Evolutionary conservation across 805 yeast genomes (phyloP).

Genomic region (Hanseniaspora lindneri): DNA sequence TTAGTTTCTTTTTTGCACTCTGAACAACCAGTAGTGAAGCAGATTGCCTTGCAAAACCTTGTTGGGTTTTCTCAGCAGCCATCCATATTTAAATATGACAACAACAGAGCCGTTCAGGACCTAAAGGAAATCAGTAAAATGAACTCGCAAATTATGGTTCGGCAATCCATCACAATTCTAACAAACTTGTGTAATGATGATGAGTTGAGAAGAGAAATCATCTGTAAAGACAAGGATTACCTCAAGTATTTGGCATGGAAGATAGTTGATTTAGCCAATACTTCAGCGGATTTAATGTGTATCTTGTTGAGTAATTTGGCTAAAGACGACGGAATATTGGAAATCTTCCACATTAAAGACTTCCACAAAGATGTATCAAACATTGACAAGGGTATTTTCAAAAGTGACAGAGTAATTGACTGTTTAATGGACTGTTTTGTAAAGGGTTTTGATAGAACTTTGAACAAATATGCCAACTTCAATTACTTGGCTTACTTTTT

Average conservation of each 20-base stretch:
- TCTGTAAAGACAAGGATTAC: slow-evolving; percentile 55
- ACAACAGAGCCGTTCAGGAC: slow-evolving; percentile 60
- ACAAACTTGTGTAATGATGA: slow-evolving; percentile 70
- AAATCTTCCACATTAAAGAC: slow-evolving; percentile 34
- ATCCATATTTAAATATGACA: slow-evolving; percentile 57
- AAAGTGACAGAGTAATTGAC: slow-evolving; percentile 51
- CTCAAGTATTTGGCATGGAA: slow-evolving; percentile 37
- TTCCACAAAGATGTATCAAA: slow-evolving; percentile 27
- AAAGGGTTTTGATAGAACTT: slow-evolving; percentile 60
- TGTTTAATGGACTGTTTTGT: slow-evolving; percentile 83
- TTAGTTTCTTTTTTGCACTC: slow-evolving; percentile 73
- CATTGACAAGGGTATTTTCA: slow-evolving; percentile 40
- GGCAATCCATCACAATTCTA: slow-evolving; percentile 63
- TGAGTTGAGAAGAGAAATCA: slow-evolving; percentile 43
- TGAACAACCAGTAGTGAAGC: slow-evolving; percentile 65
- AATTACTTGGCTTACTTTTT: slow-evolving; percentile 82
- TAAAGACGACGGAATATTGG: slow-evolving; percentile 53
- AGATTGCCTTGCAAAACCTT: slow-evolving; percentile 71
- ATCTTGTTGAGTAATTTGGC: slow-evolving; percentile 79
- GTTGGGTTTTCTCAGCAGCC: slow-evolving; percentile 72
- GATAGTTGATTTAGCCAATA: slow-evolving; percentile 44
- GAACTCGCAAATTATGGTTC: slow-evolving; percentile 43
- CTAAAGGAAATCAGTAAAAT: slow-evolving; percentile 49
- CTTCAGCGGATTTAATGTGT: slow-evolving; percentile 68
- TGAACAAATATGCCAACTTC: slow-evolving; percentile 60